These are phyloP conservation scores for Erigeron canadensis DNA, from an alignment of 129 eudicot species.

Conservation along the genomic window DNA sequence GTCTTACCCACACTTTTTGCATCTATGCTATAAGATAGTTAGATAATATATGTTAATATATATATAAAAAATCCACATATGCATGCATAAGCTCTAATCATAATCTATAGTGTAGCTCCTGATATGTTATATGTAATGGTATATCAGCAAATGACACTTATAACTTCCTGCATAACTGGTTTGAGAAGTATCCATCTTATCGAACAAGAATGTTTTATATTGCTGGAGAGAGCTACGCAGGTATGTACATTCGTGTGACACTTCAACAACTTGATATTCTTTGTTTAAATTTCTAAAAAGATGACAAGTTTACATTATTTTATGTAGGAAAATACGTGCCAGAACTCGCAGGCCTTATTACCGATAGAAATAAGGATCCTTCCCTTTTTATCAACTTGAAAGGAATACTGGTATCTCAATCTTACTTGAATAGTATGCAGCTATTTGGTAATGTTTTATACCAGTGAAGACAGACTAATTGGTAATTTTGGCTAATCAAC, in stretches of 20 bases:
- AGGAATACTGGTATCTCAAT: conserved; percentile 65
- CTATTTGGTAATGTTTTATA: not conserved
- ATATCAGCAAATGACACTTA: conserved; percentile 82
- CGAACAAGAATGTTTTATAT: conserved; percentile 58
- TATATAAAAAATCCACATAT: not conserved
- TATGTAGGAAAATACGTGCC: conserved; percentile 73
- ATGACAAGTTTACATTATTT: not conserved
- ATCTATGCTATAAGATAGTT: not conserved
- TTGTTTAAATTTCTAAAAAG: not conserved
- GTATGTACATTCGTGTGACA: conserved; percentile 24
- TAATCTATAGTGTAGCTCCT: conserved; percentile 11
- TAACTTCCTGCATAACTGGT: conserved; percentile 84
- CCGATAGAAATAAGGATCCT: conserved; percentile 64
- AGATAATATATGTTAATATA: not conserved
- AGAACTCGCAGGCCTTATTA: conserved; percentile 74
- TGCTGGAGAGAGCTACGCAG: conserved; percentile 99
- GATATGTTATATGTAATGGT: conserved; percentile 5
- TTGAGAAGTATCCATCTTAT: conserved; percentile 77
- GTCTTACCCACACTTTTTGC: conserved; percentile 12
- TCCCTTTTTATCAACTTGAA: conserved; percentile 60
- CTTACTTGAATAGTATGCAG: not conserved
- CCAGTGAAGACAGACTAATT: not conserved
- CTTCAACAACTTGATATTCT: conserved; percentile 14
- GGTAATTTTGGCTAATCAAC: not conserved
- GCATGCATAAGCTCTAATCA: not conserved